phyloP scores from a whole-genome alignment of 1,284 basidiomycete species.

The Sanghuangporus baumii region DNA sequence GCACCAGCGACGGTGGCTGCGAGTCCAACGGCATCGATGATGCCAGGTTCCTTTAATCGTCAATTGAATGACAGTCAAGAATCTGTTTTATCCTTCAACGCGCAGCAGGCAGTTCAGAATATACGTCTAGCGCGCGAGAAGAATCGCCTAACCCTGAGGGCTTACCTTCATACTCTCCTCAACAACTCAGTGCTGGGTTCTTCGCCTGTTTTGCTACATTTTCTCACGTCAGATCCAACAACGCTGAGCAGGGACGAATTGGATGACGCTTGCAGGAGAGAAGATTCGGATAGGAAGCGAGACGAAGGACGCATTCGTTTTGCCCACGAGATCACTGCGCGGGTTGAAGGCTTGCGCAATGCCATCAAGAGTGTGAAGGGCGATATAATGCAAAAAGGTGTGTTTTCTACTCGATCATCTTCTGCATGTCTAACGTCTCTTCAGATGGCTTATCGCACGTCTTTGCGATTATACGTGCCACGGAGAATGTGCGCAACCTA shows the following conservation, averaged over 20 bases:
- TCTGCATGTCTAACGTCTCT: not conserved
- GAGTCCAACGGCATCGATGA: slow-evolving; percentile 12
- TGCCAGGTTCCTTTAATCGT: slow-evolving; percentile 3
- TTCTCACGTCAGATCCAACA: slow-evolving; percentile 79
- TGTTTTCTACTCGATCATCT: slow-evolving; percentile 6
- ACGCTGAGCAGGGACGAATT: slow-evolving; percentile 68
- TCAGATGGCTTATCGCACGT: slow-evolving; percentile 82
- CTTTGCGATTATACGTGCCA: slow-evolving; percentile 84
- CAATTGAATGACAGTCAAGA: slow-evolving; percentile 16
- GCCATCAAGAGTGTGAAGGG: slow-evolving; percentile 88
- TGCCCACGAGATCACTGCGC: slow-evolving; percentile 77
- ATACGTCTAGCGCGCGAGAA: slow-evolving; percentile 79
- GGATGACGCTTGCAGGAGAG: slow-evolving; percentile 73
- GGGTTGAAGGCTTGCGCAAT: slow-evolving; percentile 84
- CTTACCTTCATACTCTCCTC: slow-evolving; percentile 83
- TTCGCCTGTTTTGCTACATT: slow-evolving; percentile 81
- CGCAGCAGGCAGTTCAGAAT: slow-evolving; percentile 16
- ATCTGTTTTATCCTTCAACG: slow-evolving; percentile 16
- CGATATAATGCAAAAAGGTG: slow-evolving; percentile 82
- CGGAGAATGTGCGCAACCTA: slow-evolving; percentile 72
- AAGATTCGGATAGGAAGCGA: slow-evolving; percentile 86
- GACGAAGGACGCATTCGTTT: slow-evolving; percentile 88
- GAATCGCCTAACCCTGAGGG: slow-evolving; percentile 91
- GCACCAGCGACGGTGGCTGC: slow-evolving; percentile 32
- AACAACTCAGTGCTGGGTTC: slow-evolving; percentile 71